A percentile compares a stretch with the other conserved stretches of the same genome.
phyloP scores from a whole-genome alignment of 2,329 filamentous ascomycete species.

The Periconia macrospinosa region DNA sequence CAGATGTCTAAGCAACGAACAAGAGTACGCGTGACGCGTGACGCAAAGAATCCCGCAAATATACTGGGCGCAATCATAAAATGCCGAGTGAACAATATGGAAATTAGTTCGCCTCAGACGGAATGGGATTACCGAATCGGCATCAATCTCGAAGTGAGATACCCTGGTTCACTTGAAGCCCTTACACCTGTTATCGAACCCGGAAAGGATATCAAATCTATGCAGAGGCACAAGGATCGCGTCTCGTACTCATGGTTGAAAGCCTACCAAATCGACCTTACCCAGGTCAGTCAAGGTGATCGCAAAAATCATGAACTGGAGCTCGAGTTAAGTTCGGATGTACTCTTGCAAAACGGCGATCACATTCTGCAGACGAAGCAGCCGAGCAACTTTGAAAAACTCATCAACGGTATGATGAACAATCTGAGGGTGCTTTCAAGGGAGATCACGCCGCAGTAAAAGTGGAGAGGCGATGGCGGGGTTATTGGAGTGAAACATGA shows the following conservation, averaged over 20 bases:
- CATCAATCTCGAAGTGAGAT: conserved; percentile 91
- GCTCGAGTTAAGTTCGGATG: conserved; percentile 68
- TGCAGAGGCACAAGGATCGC: conserved; percentile 81
- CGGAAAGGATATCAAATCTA: conserved; percentile 41
- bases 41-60: conserved; percentile 67
- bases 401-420: conserved; percentile 75
- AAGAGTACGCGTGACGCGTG: conserved; percentile 63
- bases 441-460: conserved; percentile 29
- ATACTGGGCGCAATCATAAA: conserved; percentile 87
- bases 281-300: conserved; percentile 69
- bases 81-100: conserved; percentile 82
- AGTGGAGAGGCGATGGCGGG: neutral
- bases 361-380: conserved; percentile 56
- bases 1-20: conserved; percentile 21
- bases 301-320: conserved; percentile 80
- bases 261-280: conserved; percentile 84
- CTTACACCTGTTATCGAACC: conserved; percentile 49
- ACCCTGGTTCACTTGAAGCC: conserved; percentile 63
- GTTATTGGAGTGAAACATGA: neutral
- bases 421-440: conserved; percentile 53
- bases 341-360: conserved; percentile 67
- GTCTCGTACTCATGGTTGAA: conserved; percentile 86
- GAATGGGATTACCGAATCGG: conserved; percentile 91
- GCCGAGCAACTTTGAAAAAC: conserved; percentile 53
- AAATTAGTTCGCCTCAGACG: conserved; percentile 76